A percentile compares a stretch with the other conserved stretches of the same genome.
Conservation (phyloP, 1,139 yeast species). For the Scheffersomyces parashehatae region DNA sequence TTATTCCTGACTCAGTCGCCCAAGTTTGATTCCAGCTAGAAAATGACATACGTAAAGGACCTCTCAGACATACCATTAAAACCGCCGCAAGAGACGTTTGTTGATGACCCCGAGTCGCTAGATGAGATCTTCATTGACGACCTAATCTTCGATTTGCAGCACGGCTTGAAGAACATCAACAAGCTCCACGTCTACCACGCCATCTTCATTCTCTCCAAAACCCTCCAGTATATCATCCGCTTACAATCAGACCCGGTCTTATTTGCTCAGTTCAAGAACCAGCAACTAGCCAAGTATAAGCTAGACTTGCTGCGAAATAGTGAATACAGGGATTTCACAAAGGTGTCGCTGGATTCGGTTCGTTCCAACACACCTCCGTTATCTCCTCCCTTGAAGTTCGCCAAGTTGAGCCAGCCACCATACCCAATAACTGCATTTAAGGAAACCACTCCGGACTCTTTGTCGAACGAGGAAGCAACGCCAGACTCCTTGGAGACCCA, state of each 20-base stretch:
- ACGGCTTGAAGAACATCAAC: constrained; percentile 33
- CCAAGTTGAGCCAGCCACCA: constrained; percentile 8
- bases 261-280: constrained; percentile 25
- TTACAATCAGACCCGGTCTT: constrained; percentile 29
- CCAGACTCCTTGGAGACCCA: constrained; percentile 10
- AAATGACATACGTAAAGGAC: constrained; percentile 10
- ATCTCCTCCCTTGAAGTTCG: constrained; percentile 23
- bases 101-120: constrained; percentile 39
- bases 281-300: constrained; percentile 26
- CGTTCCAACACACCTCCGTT: constrained; percentile 14
- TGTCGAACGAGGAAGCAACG: constrained; percentile 8
- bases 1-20: too few species aligned
- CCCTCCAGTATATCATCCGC: constrained; percentile 35
- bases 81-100: constrained; percentile 41
- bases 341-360: background rate
- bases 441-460: constrained; percentile 13
- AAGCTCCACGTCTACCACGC: constrained; percentile 41
- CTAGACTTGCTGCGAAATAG: constrained; percentile 13
- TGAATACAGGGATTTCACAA: background rate
- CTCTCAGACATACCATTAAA: constrained; percentile 41
- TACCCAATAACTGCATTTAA: constrained; percentile 1
- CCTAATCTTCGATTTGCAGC: constrained; percentile 32
- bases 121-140: constrained; percentile 41
- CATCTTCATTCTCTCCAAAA: constrained; percentile 29
- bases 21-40: background rate